Evolutionary conservation across 169 alveolate species (phyloP), one percentile per base, ranked within the genome.

Genomic region (Plasmodium sp.): DNA sequence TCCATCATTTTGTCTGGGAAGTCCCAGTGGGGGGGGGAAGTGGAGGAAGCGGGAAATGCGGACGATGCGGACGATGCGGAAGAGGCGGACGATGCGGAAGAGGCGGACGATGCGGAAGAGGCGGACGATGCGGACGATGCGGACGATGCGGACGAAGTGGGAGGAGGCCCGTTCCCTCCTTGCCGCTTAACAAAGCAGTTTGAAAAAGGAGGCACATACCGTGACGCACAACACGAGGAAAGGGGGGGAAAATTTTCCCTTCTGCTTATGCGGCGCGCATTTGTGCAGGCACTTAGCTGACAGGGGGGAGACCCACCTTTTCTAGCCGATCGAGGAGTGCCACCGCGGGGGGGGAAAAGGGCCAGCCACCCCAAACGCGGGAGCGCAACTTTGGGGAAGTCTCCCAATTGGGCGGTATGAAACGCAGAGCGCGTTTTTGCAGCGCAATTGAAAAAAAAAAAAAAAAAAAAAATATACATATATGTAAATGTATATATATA

Each of bases 1-100:
- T 83, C 92, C 92, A 83, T 62, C n/a, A 83, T 34, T 48, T 48
- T 10, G 58, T n/a, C 58, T 48, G 58, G 58, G 12, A 16, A 16
- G 5, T 48, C 6, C n/a, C 58, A 0, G 16, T 45, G 54, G 16
- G 58, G 5, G 3, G n/a, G 58, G 16, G 4, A 10, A 45, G 12
- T 0, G 3, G n/a, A 45, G 12, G 56, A 48, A 48, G 54, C 6
- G 51, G 51, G 12, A 5, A 22, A 22, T 0, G 27, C 0, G 27
- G 45, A 39, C 1, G 45, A 39, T 39, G 45, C 45, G 9, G 45
- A 39, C 0, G 5, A 39, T 1, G 45, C 45, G 9, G 45, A 39
- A 1, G 45, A 4, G 0, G 45, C 9, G 7, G 45, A 39, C 0
- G 54, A 45, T 0, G 54, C 54, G 16, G 54, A 45, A 3, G 54